Conservation (phyloP, 1,139 yeast species). For the Pneumocystis wakefieldiae region DNA sequence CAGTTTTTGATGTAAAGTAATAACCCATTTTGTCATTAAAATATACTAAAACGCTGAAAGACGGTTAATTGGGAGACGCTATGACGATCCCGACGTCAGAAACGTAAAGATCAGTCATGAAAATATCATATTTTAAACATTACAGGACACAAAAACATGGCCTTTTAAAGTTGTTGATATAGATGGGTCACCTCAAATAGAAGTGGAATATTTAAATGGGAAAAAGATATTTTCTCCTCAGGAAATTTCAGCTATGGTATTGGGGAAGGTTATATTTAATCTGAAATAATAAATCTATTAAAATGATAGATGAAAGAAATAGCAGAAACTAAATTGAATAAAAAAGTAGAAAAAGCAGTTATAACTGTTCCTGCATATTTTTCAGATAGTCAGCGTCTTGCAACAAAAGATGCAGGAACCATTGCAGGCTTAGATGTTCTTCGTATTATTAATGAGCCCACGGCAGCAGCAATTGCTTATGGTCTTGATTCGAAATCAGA, state of each 20-base stretch:
- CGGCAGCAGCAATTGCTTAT: slow-evolving; percentile 97
- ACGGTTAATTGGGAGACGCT: slow-evolving; percentile 95
- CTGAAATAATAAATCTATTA: background rate
- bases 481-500: slow-evolving; percentile 81
- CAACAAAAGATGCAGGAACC: slow-evolving; percentile 97
- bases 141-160: slow-evolving; percentile 78
- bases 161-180: slow-evolving; percentile 86
- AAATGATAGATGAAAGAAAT: slow-evolving; percentile 65
- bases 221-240: slow-evolving; percentile 91
- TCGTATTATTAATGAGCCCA: slow-evolving; percentile 94
- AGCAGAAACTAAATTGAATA: slow-evolving; percentile 91
- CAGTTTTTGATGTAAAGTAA: slow-evolving; percentile 81
- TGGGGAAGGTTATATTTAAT: slow-evolving; percentile 38
- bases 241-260: slow-evolving; percentile 92
- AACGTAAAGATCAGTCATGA: slow-evolving; percentile 21
- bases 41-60: slow-evolving; percentile 3
- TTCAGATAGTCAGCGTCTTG: slow-evolving; percentile 96
- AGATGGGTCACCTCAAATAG: slow-evolving; percentile 77
- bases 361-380: slow-evolving; percentile 94
- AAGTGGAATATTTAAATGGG: slow-evolving; percentile 89
- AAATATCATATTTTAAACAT: background rate
- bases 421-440: slow-evolving; percentile 92
- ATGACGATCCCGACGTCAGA: slow-evolving; percentile 79
- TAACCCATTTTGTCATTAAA: background rate
- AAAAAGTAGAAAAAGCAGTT: slow-evolving; percentile 87